Conservation (phyloP, 2,329 filamentous ascomycete genomes). For the Chaetomiaceae sp. region DNA sequence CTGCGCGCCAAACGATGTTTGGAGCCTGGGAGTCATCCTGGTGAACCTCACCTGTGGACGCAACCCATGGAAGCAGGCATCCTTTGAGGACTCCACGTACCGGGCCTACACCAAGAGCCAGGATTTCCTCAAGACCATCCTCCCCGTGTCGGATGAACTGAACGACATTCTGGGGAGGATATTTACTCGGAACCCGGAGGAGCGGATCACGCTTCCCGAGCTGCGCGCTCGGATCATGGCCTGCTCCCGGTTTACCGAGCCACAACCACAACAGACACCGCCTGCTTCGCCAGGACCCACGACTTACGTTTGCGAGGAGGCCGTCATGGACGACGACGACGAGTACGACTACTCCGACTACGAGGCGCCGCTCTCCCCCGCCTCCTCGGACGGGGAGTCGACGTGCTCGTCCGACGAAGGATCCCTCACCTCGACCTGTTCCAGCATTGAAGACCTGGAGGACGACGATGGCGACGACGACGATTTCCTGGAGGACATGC, state of each 20-base stretch:
- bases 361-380: conserved; percentile 45
- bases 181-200: conserved; percentile 79
- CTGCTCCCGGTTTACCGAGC: conserved; percentile 68
- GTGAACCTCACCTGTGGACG: conserved; percentile 97
- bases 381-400: conserved; percentile 41
- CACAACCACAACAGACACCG: conserved; percentile 33
- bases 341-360: conserved; percentile 33
- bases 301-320: conserved; percentile 47
- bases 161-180: conserved; percentile 82
- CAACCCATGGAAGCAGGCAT: conserved; percentile 98
- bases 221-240: conserved; percentile 71
- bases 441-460: conserved; percentile 48
- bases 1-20: conserved; percentile 93
- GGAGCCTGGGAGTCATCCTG: conserved; percentile 96
- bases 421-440: conserved; percentile 51
- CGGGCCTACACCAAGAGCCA: conserved; percentile 80
- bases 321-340: conserved; percentile 37
- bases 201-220: conserved; percentile 76
- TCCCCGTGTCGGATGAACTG: conserved; percentile 84
- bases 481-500: conserved; percentile 42
- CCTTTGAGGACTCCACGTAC: conserved; percentile 90
- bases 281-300: conserved; percentile 41
- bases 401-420: conserved; percentile 49
- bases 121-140: conserved; percentile 85
- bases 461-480: conserved; percentile 47